A percentile compares a stretch with the other conserved stretches of the same genome.
These are phyloP conservation scores for Basipetospora sp. DNA, from an alignment of 2,329 filamentous ascomycete species.

Conservation along the genomic window DNA sequence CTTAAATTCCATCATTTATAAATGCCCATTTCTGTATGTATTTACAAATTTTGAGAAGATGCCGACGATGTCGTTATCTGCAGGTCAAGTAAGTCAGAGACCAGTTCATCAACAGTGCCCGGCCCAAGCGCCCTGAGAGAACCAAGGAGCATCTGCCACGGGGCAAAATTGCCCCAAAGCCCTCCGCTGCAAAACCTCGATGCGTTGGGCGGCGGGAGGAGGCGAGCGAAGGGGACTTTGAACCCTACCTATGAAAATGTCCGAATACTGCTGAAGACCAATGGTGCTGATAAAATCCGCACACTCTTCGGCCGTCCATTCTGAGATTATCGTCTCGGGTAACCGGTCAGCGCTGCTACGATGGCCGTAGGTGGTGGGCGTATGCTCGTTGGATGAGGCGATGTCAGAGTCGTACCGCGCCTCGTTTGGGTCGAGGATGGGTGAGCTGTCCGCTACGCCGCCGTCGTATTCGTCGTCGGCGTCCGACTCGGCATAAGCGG, in stretches of 20 bases:
- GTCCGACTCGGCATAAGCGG: slow-evolving; percentile 64
- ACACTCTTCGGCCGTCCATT: slow-evolving; percentile 76
- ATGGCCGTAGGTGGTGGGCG: slow-evolving; percentile 63
- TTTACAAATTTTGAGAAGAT: no score
- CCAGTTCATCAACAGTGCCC: background rate
- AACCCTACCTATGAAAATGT: slow-evolving; percentile 70
- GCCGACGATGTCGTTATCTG: slow-evolving; percentile 88
- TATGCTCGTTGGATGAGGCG: slow-evolving; percentile 55
- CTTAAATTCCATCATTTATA: no score
- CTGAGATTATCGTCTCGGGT: slow-evolving; percentile 60
- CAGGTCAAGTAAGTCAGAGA: background rate
- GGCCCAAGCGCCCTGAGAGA: background rate
- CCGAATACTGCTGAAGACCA: slow-evolving; percentile 68
- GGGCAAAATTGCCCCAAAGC: no score
- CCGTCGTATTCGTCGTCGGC: slow-evolving; percentile 75
- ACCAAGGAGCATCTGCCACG: background rate
- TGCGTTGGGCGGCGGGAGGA: no score
- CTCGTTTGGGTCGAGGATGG: slow-evolving; percentile 52
- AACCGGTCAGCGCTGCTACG: slow-evolving; percentile 49
- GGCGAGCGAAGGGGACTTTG: no score
- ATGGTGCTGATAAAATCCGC: slow-evolving; percentile 74
- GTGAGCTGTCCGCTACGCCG: slow-evolving; percentile 52
- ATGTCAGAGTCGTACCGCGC: slow-evolving; percentile 60
- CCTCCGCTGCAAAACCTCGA: no score
- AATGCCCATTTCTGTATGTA: no score